A percentile compares a stretch with the other conserved stretches of the same genome.
Evolutionary conservation across 108 stramenopile genomes (phyloP).

Genomic region (Bacterosira constricta): DNA sequence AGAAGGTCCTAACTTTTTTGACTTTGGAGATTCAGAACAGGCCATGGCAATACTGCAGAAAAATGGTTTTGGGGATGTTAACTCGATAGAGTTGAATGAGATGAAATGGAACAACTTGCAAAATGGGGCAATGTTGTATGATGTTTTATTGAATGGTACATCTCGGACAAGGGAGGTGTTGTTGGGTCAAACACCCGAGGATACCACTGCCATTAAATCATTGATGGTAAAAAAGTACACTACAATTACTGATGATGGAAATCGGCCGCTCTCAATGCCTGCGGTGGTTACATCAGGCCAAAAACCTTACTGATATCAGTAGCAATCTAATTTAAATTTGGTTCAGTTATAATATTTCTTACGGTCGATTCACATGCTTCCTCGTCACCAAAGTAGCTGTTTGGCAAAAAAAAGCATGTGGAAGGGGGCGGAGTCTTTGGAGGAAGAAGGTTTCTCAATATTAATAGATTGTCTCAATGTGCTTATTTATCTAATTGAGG

Average conservation of each 20-base stretch:
- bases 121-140: slow-evolving; percentile 39
- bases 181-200: slow-evolving; percentile 34
- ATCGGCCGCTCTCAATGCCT: slow-evolving; percentile 37
- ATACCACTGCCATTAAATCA: slow-evolving; percentile 22
- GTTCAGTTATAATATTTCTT: too few relatives aligned
- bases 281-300: slow-evolving; percentile 43
- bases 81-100: slow-evolving; percentile 38
- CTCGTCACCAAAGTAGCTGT: slow-evolving; percentile 10
- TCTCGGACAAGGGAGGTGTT: slow-evolving; percentile 48
- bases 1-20: slow-evolving; percentile 55
- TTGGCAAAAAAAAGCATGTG: slow-evolving; percentile 46
- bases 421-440: slow-evolving; percentile 43
- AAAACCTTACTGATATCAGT: slow-evolving; percentile 17
- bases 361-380: too few relatives aligned
- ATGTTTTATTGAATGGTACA: slow-evolving; percentile 44
- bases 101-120: slow-evolving; percentile 55
- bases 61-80: slow-evolving; percentile 43
- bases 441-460: slow-evolving; percentile 30
- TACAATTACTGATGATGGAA: slow-evolving; percentile 31
- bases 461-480: slow-evolving; percentile 54
- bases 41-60: slow-evolving; percentile 17
- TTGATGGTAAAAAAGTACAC: slow-evolving; percentile 39
- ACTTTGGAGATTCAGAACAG: slow-evolving; percentile 37
- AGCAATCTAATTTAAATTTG: not conserved
- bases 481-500: slow-evolving; percentile 57